A percentile compares a stretch with the other conserved stretches of the same genome.
Conservation (phyloP, 257 asterid genomes). For the Capsicum rhomboideum region DNA sequence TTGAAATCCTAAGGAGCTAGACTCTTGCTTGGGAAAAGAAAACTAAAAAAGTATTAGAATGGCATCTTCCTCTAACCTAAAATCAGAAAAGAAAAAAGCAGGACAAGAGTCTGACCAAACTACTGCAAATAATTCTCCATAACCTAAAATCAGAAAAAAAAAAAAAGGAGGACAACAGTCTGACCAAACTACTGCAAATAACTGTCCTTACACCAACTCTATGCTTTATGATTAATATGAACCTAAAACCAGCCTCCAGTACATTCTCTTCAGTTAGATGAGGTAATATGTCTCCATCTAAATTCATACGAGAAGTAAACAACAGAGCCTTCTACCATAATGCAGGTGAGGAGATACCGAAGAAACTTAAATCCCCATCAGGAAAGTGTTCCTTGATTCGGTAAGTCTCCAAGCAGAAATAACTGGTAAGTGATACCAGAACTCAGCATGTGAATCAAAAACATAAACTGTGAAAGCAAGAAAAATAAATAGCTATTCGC, state of each 20-base stretch:
- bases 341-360: background rate
- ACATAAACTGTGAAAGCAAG: background rate
- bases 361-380: background rate
- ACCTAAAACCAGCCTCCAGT: background rate
- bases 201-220: background rate
- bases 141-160: background rate
- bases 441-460: background rate
- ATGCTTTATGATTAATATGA: background rate
- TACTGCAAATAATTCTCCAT: background rate
- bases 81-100: background rate
- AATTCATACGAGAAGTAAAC: background rate
- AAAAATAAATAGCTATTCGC: background rate
- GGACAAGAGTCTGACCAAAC: background rate
- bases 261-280: background rate
- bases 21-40: background rate
- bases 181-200: background rate
- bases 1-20: background rate
- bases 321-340: background rate
- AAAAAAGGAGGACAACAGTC: background rate
- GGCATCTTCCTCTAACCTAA: background rate
- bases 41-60: background rate
- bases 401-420: background rate
- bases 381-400: background rate
- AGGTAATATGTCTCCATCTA: background rate
- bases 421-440: background rate